Percentiles rank a stretch among this genome's conserved stretches.
Conservation (phyloP, 148 eudicot genomes). For the Nyssa sinensis region DNA sequence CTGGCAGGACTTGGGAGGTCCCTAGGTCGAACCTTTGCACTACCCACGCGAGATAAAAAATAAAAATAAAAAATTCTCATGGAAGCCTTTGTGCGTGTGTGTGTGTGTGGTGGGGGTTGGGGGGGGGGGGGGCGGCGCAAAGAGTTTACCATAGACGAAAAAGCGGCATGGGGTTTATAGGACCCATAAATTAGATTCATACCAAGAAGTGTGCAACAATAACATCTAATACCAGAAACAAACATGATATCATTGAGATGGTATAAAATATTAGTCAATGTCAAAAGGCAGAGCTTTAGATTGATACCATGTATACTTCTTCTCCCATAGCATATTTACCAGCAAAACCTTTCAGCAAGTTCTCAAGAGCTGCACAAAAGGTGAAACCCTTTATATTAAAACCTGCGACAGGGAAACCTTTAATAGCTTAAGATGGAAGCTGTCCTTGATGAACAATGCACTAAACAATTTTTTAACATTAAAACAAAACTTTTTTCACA, state of each 20-base stretch:
- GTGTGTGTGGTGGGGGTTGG: no score
- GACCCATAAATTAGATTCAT: background rate
- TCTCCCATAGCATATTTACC: slow-evolving; percentile 45
- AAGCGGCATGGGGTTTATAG: no score
- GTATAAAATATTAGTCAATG: background rate
- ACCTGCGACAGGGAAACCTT: background rate
- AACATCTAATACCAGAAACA: background rate
- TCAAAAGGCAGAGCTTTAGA: slow-evolving; percentile 1
- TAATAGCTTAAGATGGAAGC: slow-evolving; percentile 9
- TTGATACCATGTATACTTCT: slow-evolving; percentile 36
- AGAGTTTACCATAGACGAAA: no score
- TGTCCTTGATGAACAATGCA: background rate
- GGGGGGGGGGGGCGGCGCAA: no score
- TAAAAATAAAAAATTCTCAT: no score
- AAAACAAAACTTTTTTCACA: no score
- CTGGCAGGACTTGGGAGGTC: no score
- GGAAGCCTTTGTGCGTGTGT: no score
- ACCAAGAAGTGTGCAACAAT: background rate
- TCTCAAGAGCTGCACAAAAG: slow-evolving; percentile 41
- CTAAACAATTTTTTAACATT: background rate
- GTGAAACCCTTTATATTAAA: no score
- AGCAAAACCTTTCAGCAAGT: slow-evolving; percentile 35
- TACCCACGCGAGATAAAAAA: no score
- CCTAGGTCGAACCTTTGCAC: no score
- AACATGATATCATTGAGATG: background rate